Conservation (phyloP, 345 rosid species). For the Populus deltoides region DNA sequence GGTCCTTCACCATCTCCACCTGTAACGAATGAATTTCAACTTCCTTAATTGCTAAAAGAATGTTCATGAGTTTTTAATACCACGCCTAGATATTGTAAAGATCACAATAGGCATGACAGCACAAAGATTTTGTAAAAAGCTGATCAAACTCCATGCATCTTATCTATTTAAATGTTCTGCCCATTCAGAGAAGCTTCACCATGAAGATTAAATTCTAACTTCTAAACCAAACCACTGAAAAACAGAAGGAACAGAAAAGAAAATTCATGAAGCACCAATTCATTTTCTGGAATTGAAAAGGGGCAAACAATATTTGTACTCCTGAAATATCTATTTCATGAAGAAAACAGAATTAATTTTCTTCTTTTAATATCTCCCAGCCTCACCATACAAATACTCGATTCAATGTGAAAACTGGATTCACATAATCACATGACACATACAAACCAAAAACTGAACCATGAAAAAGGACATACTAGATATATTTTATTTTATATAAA, state of each 20-base stretch:
- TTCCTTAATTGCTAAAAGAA: not conserved
- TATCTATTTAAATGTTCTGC: not conserved
- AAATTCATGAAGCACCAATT: not conserved
- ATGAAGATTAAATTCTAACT: not conserved
- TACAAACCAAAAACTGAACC: not conserved
- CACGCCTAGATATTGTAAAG: not conserved
- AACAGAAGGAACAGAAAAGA: not conserved
- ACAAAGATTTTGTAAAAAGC: not conserved
- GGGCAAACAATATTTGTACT: not conserved
- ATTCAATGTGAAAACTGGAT: not conserved
- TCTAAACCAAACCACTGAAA: not conserved
- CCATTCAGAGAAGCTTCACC: not conserved
- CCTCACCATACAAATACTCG: too few relatives aligned
- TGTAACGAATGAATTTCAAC: conserved; percentile 24
- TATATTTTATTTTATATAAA: too few relatives aligned
- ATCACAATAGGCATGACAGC: not conserved
- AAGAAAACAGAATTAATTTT: not conserved
- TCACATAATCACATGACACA: not conserved
- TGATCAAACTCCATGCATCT: not conserved
- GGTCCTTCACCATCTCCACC: conserved; percentile 82
- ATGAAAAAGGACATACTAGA: not conserved
- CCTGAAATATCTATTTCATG: not conserved
- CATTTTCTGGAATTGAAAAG: not conserved
- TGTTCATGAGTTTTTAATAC: not conserved
- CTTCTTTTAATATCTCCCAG: not conserved